phyloP scores from a whole-genome alignment of 2,329 filamentous ascomycete species.

The Amesomyces nigricolor region DNA sequence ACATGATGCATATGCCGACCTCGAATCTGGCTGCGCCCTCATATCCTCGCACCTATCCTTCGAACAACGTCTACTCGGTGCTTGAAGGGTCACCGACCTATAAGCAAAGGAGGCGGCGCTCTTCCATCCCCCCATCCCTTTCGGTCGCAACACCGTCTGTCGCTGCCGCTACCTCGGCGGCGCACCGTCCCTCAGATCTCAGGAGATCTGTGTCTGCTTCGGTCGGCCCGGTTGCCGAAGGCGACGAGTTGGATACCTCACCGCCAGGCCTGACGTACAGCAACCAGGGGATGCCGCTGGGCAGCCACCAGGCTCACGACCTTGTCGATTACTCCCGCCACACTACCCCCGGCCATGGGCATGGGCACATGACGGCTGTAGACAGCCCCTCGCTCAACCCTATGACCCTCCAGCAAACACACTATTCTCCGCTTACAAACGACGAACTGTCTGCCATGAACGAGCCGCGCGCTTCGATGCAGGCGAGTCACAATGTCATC shows the following conservation, averaged over 20 bases:
- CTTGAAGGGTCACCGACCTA: conserved; percentile 98
- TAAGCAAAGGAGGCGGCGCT: conserved; percentile 91
- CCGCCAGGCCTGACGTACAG: conserved; percentile 71
- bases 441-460: conserved; percentile 60
- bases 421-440: conserved; percentile 57
- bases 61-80: conserved; percentile 84
- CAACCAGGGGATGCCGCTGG: conserved; percentile 59
- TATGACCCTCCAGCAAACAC: conserved; percentile 64
- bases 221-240: conserved; percentile 73
- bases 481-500: conserved; percentile 68
- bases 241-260: conserved; percentile 75
- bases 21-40: conserved; percentile 77
- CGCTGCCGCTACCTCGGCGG: conserved; percentile 44
- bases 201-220: conserved; percentile 86
- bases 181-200: conserved; percentile 78
- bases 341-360: conserved; percentile 58
- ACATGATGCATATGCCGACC: conserved; percentile 85
- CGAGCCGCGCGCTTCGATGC: conserved; percentile 61
- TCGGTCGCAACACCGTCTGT: conserved; percentile 63
- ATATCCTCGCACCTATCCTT: conserved; percentile 67
- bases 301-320: conserved; percentile 67
- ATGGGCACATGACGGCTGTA: conserved; percentile 57
- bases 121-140: conserved; percentile 80
- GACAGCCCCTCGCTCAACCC: conserved; percentile 72
- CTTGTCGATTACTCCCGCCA: conserved; percentile 79